phyloP scores from a whole-genome alignment of 1,284 basidiomycete genomes.

The Leccinum subrobustum region DNA sequence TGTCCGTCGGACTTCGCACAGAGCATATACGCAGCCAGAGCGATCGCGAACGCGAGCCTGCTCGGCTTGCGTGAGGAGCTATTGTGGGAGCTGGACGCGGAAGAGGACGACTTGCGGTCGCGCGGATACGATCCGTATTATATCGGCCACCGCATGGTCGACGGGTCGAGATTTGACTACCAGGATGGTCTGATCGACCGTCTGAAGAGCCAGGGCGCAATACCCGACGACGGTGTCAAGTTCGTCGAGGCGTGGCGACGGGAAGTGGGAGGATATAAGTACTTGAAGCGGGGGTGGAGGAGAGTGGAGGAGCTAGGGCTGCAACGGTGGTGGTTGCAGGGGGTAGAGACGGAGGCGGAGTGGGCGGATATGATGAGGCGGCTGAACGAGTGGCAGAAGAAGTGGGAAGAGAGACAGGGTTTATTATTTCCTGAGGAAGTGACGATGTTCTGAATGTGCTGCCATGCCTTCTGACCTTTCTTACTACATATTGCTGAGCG shows the following conservation, averaged over 20 bases:
- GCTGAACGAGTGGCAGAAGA: slow-evolving; percentile 46
- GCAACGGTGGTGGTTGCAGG: slow-evolving; percentile 37
- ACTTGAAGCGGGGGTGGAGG: slow-evolving; percentile 46
- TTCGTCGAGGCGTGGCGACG: slow-evolving; percentile 52
- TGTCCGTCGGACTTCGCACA: slow-evolving; percentile 54
- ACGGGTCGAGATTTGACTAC: slow-evolving; percentile 44
- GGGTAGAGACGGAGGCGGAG: slow-evolving; percentile 40
- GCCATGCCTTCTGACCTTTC: not conserved
- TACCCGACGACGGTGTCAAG: slow-evolving; percentile 42
- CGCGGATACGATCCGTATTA: slow-evolving; percentile 48
- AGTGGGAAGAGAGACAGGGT: slow-evolving; percentile 39
- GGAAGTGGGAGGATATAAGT: slow-evolving; percentile 33
- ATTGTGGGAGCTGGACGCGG: slow-evolving; percentile 39
- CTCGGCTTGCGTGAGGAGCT: slow-evolving; percentile 42
- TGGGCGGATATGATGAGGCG: slow-evolving; percentile 50
- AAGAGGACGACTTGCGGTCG: slow-evolving; percentile 39
- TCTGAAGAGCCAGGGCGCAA: slow-evolving; percentile 41
- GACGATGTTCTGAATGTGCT: slow-evolving; percentile 7
- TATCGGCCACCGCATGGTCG: slow-evolving; percentile 47
- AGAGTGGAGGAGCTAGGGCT: slow-evolving; percentile 41
- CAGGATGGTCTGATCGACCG: slow-evolving; percentile 47
- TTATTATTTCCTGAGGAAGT: slow-evolving; percentile 12
- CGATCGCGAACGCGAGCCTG: slow-evolving; percentile 41
- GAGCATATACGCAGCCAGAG: slow-evolving; percentile 45
- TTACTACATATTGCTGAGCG: too few species aligned